Evolutionary conservation across 2,329 filamentous ascomycete species (phyloP).

Genomic region (Gaeumannomyces sp.): DNA sequence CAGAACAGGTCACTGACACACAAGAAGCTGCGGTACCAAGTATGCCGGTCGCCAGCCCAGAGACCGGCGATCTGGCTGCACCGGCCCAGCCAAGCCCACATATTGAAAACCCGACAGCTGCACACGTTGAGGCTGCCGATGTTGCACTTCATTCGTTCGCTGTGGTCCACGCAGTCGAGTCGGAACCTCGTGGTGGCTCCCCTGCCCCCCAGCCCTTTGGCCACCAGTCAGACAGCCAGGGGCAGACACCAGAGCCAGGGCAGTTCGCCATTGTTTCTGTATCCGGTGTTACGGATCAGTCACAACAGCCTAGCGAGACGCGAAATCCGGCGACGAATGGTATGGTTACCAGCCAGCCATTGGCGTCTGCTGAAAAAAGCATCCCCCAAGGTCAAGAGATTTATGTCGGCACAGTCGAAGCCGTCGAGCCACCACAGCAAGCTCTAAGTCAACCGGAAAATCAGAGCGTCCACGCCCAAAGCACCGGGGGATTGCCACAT

Average conservation of each 20-base stretch:
- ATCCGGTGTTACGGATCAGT: neutral
- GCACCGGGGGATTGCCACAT: too few species aligned
- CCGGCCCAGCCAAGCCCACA: neutral
- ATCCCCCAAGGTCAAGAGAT: neutral
- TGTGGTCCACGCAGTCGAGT: too few species aligned
- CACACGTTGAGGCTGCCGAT: neutral
- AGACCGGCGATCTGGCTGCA: too few species aligned
- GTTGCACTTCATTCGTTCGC: neutral
- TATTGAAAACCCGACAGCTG: neutral
- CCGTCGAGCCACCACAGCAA: neutral
- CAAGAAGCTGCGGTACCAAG: neutral
- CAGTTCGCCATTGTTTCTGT: neutral
- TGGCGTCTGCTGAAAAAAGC: neutral
- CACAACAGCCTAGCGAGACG: neutral
- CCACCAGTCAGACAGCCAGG: neutral
- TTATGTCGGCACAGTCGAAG: neutral
- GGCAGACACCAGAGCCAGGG: neutral
- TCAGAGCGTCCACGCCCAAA: neutral
- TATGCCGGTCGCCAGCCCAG: too few species aligned
- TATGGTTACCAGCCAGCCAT: too few species aligned
- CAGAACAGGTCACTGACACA: too few species aligned
- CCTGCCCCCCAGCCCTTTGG: too few species aligned
- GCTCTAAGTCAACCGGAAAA: neutral
- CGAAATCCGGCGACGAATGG: neutral
- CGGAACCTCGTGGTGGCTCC: too few species aligned